These are phyloP conservation scores for Penicillium soppii DNA, from an alignment of 495 filamentous ascomycete species.

Conservation along the genomic window DNA sequence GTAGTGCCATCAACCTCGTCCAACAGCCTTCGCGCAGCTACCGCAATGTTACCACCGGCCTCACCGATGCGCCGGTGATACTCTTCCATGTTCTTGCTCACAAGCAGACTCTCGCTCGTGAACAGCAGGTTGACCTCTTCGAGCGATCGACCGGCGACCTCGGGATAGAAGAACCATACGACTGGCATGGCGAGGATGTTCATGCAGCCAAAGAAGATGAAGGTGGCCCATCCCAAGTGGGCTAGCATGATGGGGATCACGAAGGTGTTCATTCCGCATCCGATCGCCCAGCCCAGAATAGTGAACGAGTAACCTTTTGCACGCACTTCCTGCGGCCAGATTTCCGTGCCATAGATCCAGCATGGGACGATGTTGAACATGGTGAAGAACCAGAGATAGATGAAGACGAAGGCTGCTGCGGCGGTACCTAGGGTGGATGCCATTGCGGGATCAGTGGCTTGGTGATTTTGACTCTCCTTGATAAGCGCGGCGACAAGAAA, in stretches of 20 bases:
- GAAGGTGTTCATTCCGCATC: slow-evolving; percentile 4
- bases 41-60: slow-evolving; percentile 5
- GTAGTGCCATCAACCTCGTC: slow-evolving; percentile 5
- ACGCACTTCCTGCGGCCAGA: slow-evolving; percentile 6
- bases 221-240: slow-evolving; percentile 3
- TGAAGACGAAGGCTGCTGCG: slow-evolving; percentile 4
- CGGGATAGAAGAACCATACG: slow-evolving; percentile 1
- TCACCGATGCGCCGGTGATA: slow-evolving; percentile 5
- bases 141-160: not conserved
- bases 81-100: slow-evolving; percentile 5
- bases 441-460: slow-evolving; percentile 3
- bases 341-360: slow-evolving; percentile 8
- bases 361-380: slow-evolving; percentile 7
- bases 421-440: slow-evolving; percentile 4
- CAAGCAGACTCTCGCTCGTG: slow-evolving; percentile 1
- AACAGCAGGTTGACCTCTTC: slow-evolving; percentile 3
- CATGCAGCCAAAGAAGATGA: slow-evolving; percentile 5
- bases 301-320: slow-evolving; percentile 6
- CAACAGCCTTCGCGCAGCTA: slow-evolving; percentile 3
- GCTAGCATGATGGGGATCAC: slow-evolving; percentile 7
- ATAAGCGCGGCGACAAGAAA: too few species aligned
- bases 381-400: slow-evolving; percentile 8
- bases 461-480: too few species aligned
- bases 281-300: slow-evolving; percentile 5
- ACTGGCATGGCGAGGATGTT: slow-evolving; percentile 4